These are phyloP conservation scores for Erodium texanum DNA, from an alignment of 441 rosid species.

Conservation along the genomic window DNA sequence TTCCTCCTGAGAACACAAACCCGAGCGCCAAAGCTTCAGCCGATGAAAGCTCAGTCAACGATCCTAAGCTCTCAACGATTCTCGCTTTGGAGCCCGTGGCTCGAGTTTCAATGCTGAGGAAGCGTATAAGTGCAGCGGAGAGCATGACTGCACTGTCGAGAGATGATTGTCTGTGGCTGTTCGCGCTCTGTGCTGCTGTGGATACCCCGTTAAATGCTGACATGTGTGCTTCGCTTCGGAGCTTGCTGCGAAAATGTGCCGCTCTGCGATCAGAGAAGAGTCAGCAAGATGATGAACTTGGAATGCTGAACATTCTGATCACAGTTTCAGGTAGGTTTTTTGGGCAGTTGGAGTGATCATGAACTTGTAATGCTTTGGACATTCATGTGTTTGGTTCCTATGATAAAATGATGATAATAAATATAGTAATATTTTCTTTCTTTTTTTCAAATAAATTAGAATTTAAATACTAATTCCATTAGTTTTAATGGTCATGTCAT, in stretches of 20 bases:
- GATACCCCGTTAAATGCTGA: slow-evolving; percentile 67
- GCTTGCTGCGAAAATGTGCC: slow-evolving; percentile 68
- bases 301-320: slow-evolving; percentile 66
- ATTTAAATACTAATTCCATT: too few species aligned
- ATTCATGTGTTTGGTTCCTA: too few species aligned
- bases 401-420: too few species aligned
- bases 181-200: slow-evolving; percentile 62
- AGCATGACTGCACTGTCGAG: slow-evolving; percentile 26
- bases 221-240: slow-evolving; percentile 55
- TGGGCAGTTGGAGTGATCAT: slow-evolving; percentile 49
- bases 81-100: slow-evolving; percentile 59
- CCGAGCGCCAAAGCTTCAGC: not conserved
- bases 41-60: not conserved
- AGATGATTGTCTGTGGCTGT: slow-evolving; percentile 54
- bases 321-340: slow-evolving; percentile 67
- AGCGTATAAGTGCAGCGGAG: slow-evolving; percentile 44
- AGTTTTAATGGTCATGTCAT: too few species aligned
- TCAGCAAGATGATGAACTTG: slow-evolving; percentile 57
- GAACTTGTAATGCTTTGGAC: too few species aligned
- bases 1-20: slow-evolving; percentile 7
- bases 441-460: too few species aligned
- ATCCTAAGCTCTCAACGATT: slow-evolving; percentile 42
- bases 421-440: too few species aligned
- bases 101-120: slow-evolving; percentile 51
- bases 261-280: slow-evolving; percentile 51